Base-by-base conservation (phyloP, 2,329 filamentous ascomycete genomes). In the Monosporascus ibericus region DNA sequence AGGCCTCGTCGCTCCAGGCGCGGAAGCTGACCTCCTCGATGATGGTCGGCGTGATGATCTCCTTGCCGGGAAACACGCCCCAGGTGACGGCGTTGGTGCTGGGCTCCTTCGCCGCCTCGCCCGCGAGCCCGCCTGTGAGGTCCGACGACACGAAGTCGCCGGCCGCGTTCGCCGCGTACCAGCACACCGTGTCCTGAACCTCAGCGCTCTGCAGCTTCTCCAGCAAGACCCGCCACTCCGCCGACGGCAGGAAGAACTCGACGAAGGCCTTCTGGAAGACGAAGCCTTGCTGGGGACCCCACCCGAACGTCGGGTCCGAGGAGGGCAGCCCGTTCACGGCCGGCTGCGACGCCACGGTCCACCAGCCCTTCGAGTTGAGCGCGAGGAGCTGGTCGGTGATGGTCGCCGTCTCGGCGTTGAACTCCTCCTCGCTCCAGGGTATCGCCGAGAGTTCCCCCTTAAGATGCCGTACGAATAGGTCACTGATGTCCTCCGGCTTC, bases 221-320 rank as follows among this genome's bases (percentile, higher is more conserved):
- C 57, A 81, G 80, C 34, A 99, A 77, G 1, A 68, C 68, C 17
- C 73, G 70, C 85, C 91, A 97, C 67, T 92, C 88, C 0, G 79
- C 70, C 0, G 77, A 73, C 0, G 92, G 85, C 53, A 95, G 74
- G 77, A 99, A 99, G 73, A 97, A 90, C 69, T 99, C 94, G 49
- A 99, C 91, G 70, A 99, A 99, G 0, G 92, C 88, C 72, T 97
- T 99, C 66, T 99, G 94, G 75, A 96, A 99, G 47, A 97, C 91
- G 68, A 95, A 97, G 18, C 94, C 94, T 63, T 92, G 86, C 48
- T 81, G 82, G 0, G 94, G 94, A 1, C 94, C 94, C 94, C 94
- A 99, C 57, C 94, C 94, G 63, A 95, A 96, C 20, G 89, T 82
- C 3, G 80, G 72, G 67, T 99, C 84, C 47, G 80, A 82, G 27